A percentile compares a stretch with the other conserved stretches of the same genome.
These are phyloP conservation scores for Backusella mclennaniae DNA, from an alignment of 192 early-diverging fungal genomes.

Conservation along the genomic window DNA sequence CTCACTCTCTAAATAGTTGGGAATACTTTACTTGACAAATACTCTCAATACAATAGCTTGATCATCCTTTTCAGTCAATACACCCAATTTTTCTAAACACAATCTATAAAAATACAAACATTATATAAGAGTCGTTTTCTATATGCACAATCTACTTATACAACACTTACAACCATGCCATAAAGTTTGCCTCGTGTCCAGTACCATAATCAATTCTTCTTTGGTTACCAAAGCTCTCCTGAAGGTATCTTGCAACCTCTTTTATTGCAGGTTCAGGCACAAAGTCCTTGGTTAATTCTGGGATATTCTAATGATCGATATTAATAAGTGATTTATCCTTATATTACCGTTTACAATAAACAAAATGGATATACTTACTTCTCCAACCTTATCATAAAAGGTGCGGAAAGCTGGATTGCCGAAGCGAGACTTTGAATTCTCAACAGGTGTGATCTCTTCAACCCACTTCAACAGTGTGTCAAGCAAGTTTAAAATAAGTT, in stretches of 20 bases:
- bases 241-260: slow-evolving; percentile 72
- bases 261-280: slow-evolving; percentile 27
- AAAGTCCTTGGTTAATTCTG: neutral
- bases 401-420: slow-evolving; percentile 93
- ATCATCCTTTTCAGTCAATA: slow-evolving; percentile 68
- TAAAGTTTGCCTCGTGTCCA: slow-evolving; percentile 93
- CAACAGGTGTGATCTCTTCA: slow-evolving; percentile 68
- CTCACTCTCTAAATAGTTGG: neutral
- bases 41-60: slow-evolving; percentile 75
- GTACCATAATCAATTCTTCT: slow-evolving; percentile 97
- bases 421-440: slow-evolving; percentile 80
- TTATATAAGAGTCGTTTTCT: too few relatives aligned
- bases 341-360: too few relatives aligned
- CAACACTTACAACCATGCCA: slow-evolving; percentile 70
- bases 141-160: too few relatives aligned
- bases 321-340: too few relatives aligned
- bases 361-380: slow-evolving; percentile 44
- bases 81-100: slow-evolving; percentile 74
- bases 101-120: slow-evolving; percentile 38
- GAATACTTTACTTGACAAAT: slow-evolving; percentile 57
- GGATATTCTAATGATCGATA: neutral
- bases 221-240: slow-evolving; percentile 86
- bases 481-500: slow-evolving; percentile 62
- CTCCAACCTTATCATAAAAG: slow-evolving; percentile 76
- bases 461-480: slow-evolving; percentile 60